These are phyloP conservation scores for Chrysanthemum makinoi DNA, from an alignment of 129 eudicot genomes.

Conservation along the genomic window DNA sequence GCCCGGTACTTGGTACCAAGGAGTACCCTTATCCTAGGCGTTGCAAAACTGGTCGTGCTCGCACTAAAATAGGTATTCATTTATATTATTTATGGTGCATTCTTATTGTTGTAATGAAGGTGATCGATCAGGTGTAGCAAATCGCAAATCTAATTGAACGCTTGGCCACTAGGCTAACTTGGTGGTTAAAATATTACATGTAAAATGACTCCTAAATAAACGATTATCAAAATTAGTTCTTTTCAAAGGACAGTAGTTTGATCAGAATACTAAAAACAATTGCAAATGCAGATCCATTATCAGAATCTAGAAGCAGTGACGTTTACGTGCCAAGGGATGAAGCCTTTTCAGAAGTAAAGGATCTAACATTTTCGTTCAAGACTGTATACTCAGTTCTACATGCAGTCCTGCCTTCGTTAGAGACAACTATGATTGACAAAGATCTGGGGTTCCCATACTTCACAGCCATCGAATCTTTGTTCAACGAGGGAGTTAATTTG, in stretches of 20 bases:
- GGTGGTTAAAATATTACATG: neutral
- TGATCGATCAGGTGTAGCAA: too few species aligned
- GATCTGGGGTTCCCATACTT: slow-evolving; percentile 56
- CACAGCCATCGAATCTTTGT: slow-evolving; percentile 61
- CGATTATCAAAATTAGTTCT: neutral
- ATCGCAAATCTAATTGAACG: too few species aligned
- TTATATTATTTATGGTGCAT: neutral
- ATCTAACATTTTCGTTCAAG: slow-evolving; percentile 34
- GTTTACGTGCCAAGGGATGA: slow-evolving; percentile 80
- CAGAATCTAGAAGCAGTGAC: slow-evolving; percentile 46
- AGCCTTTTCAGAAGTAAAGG: slow-evolving; percentile 62
- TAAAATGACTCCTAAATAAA: too few species aligned
- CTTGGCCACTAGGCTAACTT: too few species aligned
- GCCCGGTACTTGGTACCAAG: slow-evolving; percentile 78
- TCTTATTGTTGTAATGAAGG: too few species aligned
- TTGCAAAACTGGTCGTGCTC: slow-evolving; percentile 80
- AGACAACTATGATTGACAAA: slow-evolving; percentile 32
- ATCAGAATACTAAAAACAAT: neutral
- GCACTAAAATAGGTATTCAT: slow-evolving; percentile 24
- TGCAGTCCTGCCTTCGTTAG: slow-evolving; percentile 48
- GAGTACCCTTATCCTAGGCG: slow-evolving; percentile 78
- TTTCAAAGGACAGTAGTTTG: neutral
- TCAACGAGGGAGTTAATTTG: slow-evolving; percentile 46
- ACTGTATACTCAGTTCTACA: slow-evolving; percentile 53
- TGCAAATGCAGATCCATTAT: slow-evolving; percentile 45